Evolutionary conservation across 2,329 filamentous ascomycete species (phyloP), one percentile per base, ranked within the genome.

Genomic region (Fusarium nematophilum): DNA sequence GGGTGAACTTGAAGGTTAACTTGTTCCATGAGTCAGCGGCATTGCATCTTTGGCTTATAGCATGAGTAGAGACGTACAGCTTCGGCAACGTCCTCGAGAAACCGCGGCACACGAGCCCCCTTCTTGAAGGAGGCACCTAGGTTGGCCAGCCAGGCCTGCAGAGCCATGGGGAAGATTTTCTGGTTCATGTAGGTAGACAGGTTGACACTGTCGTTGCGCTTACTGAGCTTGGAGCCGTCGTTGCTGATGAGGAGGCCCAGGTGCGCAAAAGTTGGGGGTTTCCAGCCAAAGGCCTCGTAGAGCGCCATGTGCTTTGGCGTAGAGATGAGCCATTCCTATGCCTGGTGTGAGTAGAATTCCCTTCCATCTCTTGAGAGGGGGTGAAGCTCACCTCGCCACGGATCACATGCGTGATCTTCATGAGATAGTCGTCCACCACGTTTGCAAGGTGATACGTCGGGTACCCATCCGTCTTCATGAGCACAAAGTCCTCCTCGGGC

Each of bases 391-490:
- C 89, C 21, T 90, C 89, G 47, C 94, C 95, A 34, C 95, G 88
- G 54, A 99, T 91, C 11, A 99, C 95, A 75, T 98, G 94, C 0
- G 93, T 97, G 65, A 99, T 96, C 56, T 91, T 80, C 95, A 99
- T 99, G 57, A 90, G 81, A 73, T 97, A 92, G 70, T 99, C 95
- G 71, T 99, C 95, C 5, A 99, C 89, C 8, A 99, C 94, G 70
- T 98, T 99, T 5, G 95, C 95, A 58, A 99, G 89, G 75, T 99
- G 95, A 71, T 99, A 99, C 0, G 96, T 99, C 0, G 95, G 95
- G 62, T 90, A 90, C 0, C 93, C 93, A 72, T 99, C 95, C 1
- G 88, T 89, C 75, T 99, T 99, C 57, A 97, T 80, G 33, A 99
- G 81, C 57, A 99, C 91, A 15, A 93, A 94, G 70, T 98, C 93